Evolutionary conservation across 208 protist genomes (phyloP).

Genomic region (Crithidia expoeki): DNA sequence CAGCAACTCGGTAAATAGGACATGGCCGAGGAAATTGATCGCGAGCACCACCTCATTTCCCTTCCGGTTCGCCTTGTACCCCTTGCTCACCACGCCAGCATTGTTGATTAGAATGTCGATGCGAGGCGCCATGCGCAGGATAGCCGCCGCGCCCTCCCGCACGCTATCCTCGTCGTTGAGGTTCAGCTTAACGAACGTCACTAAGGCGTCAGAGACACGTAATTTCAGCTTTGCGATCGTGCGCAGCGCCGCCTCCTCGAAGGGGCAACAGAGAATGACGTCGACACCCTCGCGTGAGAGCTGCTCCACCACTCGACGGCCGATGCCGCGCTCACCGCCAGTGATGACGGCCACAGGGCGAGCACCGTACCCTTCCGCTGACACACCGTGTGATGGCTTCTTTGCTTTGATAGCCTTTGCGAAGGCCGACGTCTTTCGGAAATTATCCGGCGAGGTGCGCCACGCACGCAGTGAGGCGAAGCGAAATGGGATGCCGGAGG

Average conservation of each 20-base stretch:
- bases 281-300: constrained; percentile 38
- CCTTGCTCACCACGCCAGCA: constrained; percentile 34
- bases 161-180: constrained; percentile 47
- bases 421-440: constrained; percentile 46
- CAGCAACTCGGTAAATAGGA: constrained; percentile 51
- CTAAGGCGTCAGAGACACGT: not conserved
- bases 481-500: constrained; percentile 46
- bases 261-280: constrained; percentile 52
- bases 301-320: constrained; percentile 45
- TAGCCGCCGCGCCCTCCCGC: constrained; percentile 27
- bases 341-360: constrained; percentile 49
- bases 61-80: constrained; percentile 32
- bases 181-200: constrained; percentile 42
- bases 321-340: constrained; percentile 54
- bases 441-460: constrained; percentile 41
- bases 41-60: constrained; percentile 58
- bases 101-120: constrained; percentile 69
- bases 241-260: constrained; percentile 30
- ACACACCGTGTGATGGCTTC: not conserved
- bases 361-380: constrained; percentile 1
- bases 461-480: constrained; percentile 38
- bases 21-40: constrained; percentile 61
- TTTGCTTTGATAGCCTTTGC: constrained; percentile 17
- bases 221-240: constrained; percentile 31
- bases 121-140: constrained; percentile 40